Conservation (phyloP, 2,329 filamentous ascomycete genomes). For the Exophiala xenobiotica region DNA sequence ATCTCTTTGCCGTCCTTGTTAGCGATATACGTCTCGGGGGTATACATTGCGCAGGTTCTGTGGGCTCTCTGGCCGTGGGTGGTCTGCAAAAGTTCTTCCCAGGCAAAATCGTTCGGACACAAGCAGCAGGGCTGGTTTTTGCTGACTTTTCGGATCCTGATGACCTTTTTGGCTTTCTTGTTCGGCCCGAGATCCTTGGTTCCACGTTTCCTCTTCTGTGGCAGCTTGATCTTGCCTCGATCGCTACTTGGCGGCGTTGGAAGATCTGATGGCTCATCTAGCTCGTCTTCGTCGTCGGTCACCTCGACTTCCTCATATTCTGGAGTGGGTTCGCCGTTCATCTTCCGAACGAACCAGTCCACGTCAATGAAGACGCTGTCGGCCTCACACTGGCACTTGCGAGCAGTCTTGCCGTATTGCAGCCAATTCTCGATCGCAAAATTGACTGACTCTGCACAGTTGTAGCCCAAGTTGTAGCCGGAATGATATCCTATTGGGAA, state of each 20-base stretch:
- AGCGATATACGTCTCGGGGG: slow-evolving; percentile 87
- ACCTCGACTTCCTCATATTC: slow-evolving; percentile 48
- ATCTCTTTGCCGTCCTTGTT: slow-evolving; percentile 67
- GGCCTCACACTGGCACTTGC: slow-evolving; percentile 93
- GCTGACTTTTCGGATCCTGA: slow-evolving; percentile 67
- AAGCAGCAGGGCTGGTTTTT: slow-evolving; percentile 68
- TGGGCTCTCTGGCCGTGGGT: slow-evolving; percentile 87
- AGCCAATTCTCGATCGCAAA: slow-evolving; percentile 96
- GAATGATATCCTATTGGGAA: slow-evolving; percentile 99
- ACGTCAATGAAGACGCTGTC: slow-evolving; percentile 99
- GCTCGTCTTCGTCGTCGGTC: slow-evolving; percentile 64
- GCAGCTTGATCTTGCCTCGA: slow-evolving; percentile 58
- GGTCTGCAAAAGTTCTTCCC: slow-evolving; percentile 78
- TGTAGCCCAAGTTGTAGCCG: slow-evolving; percentile 96
- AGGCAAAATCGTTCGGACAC: slow-evolving; percentile 85
- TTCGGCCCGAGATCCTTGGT: slow-evolving; percentile 38
- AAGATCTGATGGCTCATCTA: slow-evolving; percentile 65
- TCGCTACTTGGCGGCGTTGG: slow-evolving; percentile 77
- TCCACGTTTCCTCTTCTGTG: slow-evolving; percentile 68
- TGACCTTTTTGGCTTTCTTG: slow-evolving; percentile 70
- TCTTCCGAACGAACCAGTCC: slow-evolving; percentile 88
- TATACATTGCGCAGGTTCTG: slow-evolving; percentile 82
- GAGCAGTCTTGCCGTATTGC: slow-evolving; percentile 90
- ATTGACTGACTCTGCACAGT: slow-evolving; percentile 97
- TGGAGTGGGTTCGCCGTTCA: slow-evolving; percentile 74